These are phyloP conservation scores for Usnea hakonensis DNA, from an alignment of 495 filamentous ascomycete genomes.

Conservation along the genomic window DNA sequence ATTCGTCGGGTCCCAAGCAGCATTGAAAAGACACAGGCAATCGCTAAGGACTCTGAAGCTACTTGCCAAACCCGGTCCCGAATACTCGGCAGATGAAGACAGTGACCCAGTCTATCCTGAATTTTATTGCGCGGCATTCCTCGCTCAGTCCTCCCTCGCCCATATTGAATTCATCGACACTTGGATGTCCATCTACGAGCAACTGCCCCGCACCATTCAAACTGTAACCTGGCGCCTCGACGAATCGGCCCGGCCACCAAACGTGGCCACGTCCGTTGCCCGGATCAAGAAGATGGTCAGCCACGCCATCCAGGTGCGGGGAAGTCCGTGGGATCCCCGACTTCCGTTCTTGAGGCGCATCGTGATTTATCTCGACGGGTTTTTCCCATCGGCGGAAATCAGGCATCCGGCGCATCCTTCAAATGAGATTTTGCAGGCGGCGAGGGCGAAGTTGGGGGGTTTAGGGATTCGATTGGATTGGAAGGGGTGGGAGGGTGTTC, in stretches of 20 bases:
- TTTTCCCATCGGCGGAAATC: neutral
- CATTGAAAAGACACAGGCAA: conserved; percentile 11
- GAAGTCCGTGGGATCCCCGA: neutral
- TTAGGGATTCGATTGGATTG: neutral
- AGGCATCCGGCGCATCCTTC: neutral
- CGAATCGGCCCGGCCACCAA: neutral
- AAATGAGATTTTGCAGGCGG: conserved; percentile 6
- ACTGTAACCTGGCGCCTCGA: conserved; percentile 11
- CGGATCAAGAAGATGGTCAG: conserved; percentile 12
- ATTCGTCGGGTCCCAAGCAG: conserved; percentile 3
- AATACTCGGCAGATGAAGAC: neutral
- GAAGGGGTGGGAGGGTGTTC: neutral
- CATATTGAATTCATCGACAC: conserved; percentile 13
- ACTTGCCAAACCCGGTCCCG: conserved; percentile 6
- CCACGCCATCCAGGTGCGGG: conserved; percentile 2
- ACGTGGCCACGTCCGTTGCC: neutral
- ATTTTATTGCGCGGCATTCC: conserved; percentile 6
- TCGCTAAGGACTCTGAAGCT: conserved; percentile 15
- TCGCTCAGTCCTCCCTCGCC: conserved; percentile 14
- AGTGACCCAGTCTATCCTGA: neutral
- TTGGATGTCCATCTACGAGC: conserved; percentile 12
- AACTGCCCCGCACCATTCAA: conserved; percentile 14
- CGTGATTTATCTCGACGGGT: neutral
- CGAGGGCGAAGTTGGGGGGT: neutral
- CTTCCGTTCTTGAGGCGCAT: conserved; percentile 4